Evolutionary conservation across 176 grass and related monocot genomes (phyloP).

Genomic region (Ensete ventricosum): DNA sequence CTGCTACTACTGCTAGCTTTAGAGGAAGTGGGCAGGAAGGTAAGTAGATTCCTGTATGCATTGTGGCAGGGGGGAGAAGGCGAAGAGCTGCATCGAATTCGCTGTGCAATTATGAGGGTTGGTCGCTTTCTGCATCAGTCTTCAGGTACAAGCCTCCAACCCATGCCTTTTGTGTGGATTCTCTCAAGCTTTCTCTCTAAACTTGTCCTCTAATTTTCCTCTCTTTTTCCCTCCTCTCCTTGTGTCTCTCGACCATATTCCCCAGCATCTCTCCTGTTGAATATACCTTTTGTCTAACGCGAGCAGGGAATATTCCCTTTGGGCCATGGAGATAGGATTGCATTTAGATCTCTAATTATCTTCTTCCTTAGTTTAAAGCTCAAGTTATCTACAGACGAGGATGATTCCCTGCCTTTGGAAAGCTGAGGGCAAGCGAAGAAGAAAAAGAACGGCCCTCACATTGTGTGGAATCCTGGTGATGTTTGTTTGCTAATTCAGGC

Average conservation of each 20-base stretch:
- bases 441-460: slow-evolving; percentile 5
- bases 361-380: neutral
- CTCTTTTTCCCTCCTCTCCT: slow-evolving; percentile 40
- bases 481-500: neutral
- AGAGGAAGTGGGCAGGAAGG: slow-evolving; percentile 87
- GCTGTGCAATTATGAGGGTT: slow-evolving; percentile 86
- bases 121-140: slow-evolving; percentile 89
- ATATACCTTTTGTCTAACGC: slow-evolving; percentile 83
- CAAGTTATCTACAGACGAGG: neutral
- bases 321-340: neutral
- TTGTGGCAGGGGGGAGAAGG: neutral
- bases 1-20: slow-evolving; percentile 73
- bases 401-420: slow-evolving; percentile 4
- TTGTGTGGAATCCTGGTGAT: neutral
- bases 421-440: neutral
- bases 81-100: slow-evolving; percentile 78
- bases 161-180: slow-evolving; percentile 41
- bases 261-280: slow-evolving; percentile 41
- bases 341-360: neutral
- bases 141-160: slow-evolving; percentile 98
- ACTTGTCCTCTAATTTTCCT: neutral
- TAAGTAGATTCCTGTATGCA: slow-evolving; percentile 64
- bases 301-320: slow-evolving; percentile 39
- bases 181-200: neutral
- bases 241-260: slow-evolving; percentile 28